These are phyloP conservation scores for Kodamaea kaohsiungensis DNA, from an alignment of 805 yeast species.

Conservation along the genomic window DNA sequence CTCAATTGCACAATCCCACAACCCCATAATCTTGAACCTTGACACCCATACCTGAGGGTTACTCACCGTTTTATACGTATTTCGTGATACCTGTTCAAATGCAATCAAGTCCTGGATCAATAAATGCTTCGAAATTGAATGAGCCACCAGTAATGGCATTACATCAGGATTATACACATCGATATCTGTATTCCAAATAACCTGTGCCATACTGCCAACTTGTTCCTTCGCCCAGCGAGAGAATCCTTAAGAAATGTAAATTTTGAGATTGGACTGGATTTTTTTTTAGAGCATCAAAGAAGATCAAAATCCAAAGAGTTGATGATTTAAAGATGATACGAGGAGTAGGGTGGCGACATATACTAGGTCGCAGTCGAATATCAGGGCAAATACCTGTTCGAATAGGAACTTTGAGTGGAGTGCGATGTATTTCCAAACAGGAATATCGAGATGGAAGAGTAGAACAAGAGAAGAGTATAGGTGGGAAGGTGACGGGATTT, in stretches of 20 bases:
- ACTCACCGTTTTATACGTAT: slow-evolving; percentile 38
- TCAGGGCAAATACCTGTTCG: neutral
- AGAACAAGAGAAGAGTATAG: neutral
- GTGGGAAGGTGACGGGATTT: neutral
- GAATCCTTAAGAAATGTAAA: neutral
- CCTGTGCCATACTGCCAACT: slow-evolving; percentile 37
- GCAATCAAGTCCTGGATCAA: slow-evolving; percentile 39
- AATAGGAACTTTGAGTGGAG: neutral
- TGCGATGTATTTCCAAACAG: neutral
- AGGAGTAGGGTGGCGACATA: neutral
- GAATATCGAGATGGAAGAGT: neutral
- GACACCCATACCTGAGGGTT: slow-evolving; percentile 43
- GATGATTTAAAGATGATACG: neutral
- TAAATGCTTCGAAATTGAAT: slow-evolving; percentile 33
- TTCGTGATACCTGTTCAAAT: slow-evolving; percentile 39
- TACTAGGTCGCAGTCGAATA: neutral
- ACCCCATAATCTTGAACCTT: slow-evolving; percentile 33
- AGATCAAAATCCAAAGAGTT: neutral
- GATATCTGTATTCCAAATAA: slow-evolving; percentile 47
- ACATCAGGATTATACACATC: slow-evolving; percentile 41
- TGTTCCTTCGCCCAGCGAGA: neutral
- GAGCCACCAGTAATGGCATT: slow-evolving; percentile 42
- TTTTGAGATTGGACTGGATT: neutral
- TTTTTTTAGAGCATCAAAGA: neutral
- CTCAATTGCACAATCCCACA: slow-evolving; percentile 34